Percentiles rank a stretch among this genome's conserved stretches.
These are phyloP conservation scores for Skeletonema costatum DNA, from an alignment of 108 stramenopile genomes.

Conservation along the genomic window DNA sequence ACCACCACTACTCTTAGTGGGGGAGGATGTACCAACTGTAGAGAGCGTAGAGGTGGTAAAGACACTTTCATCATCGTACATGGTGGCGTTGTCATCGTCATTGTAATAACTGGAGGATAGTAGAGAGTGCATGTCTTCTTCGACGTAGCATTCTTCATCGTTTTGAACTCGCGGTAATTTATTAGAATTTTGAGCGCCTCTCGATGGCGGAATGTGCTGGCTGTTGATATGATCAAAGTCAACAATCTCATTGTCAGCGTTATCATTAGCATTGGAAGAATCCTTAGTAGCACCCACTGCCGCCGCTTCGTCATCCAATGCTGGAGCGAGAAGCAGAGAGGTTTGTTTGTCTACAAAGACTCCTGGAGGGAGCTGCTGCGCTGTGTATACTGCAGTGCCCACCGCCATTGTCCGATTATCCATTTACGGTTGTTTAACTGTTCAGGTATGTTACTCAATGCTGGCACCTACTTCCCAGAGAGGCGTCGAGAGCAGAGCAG, in stretches of 20 bases:
- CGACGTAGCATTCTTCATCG: constrained; percentile 6
- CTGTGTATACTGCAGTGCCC: neutral
- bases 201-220: neutral
- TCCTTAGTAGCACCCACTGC: neutral
- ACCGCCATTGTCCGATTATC: no score
- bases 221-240: no score
- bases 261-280: neutral
- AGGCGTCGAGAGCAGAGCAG: no score
- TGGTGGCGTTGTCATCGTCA: constrained; percentile 2
- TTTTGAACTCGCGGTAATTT: neutral
- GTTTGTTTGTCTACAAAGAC: constrained; percentile 21
- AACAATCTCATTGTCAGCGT: no score
- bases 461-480: no score
- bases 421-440: no score
- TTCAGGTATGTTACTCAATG: no score
- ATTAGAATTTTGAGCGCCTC: neutral
- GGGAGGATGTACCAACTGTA: neutral
- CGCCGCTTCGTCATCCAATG: neutral
- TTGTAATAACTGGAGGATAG: constrained; percentile 11
- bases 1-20: neutral
- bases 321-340: constrained; percentile 15
- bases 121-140: constrained; percentile 6
- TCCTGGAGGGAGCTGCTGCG: constrained; percentile 4
- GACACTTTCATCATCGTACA: neutral
- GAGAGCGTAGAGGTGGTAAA: neutral